These are phyloP conservation scores for Cyclotella cryptica DNA, from an alignment of 108 stramenopile genomes.

Conservation along the genomic window DNA sequence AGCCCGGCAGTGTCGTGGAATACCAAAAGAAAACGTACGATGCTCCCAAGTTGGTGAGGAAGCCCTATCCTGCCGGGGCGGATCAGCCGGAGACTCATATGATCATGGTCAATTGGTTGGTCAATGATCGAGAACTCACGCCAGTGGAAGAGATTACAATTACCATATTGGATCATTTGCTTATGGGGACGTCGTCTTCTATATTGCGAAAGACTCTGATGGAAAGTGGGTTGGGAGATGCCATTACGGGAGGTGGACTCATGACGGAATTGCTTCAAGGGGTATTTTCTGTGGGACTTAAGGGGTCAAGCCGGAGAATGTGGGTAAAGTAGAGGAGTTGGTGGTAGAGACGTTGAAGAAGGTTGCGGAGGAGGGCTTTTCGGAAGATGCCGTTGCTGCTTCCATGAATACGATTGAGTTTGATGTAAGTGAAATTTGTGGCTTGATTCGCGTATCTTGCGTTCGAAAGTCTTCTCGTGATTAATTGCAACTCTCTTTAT, in stretches of 20 bases:
- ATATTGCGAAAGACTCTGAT: slow-evolving; percentile 92
- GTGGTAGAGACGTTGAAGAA: slow-evolving; percentile 82
- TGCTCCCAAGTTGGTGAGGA: slow-evolving; percentile 60
- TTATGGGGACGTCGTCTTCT: slow-evolving; percentile 93
- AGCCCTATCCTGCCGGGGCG: slow-evolving; percentile 73
- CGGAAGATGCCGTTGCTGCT: slow-evolving; percentile 87
- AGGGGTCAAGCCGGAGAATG: slow-evolving; percentile 84
- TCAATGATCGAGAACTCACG: slow-evolving; percentile 90
- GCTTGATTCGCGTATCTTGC: slow-evolving; percentile 65
- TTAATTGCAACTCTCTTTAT: neutral
- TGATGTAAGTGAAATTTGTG: slow-evolving; percentile 29
- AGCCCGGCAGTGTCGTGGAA: slow-evolving; percentile 63
- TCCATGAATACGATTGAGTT: slow-evolving; percentile 98
- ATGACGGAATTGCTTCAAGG: slow-evolving; percentile 93
- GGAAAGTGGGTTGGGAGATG: slow-evolving; percentile 90
- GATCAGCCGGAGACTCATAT: slow-evolving; percentile 87
- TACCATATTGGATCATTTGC: slow-evolving; percentile 90
- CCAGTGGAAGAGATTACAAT: slow-evolving; percentile 85
- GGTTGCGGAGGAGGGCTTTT: slow-evolving; percentile 91
- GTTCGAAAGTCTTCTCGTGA: too few relatives aligned
- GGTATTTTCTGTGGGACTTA: slow-evolving; percentile 92
- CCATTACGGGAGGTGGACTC: slow-evolving; percentile 94
- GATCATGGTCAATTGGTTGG: slow-evolving; percentile 93
- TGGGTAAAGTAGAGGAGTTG: slow-evolving; percentile 80
- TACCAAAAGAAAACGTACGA: slow-evolving; percentile 79